Evolutionary conservation across 1,284 basidiomycete genomes (phyloP), one percentile per base, ranked within the genome.

Genomic region (Heliocybe sulcata): DNA sequence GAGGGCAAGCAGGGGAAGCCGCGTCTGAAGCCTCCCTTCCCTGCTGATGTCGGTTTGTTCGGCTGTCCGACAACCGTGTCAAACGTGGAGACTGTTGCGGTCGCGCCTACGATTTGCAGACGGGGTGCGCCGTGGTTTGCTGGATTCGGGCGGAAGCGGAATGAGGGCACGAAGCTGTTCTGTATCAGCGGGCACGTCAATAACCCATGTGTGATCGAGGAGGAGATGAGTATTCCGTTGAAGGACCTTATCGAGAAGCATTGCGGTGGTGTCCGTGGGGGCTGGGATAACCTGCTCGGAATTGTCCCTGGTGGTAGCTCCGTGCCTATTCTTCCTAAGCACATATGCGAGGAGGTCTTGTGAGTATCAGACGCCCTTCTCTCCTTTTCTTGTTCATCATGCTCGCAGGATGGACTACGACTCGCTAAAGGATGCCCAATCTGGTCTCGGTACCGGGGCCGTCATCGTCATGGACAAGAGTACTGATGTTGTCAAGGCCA

Each of bases 1-100:
- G 97, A 99, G 75, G 89, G 96, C 42, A 99, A 98, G 74, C 96
- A 98, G 74, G 96, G 96, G 47, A 98, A 98, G 72, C 96, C 96
- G 2, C 83, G 96, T 61, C 79, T 99, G 64, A 99, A 99, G 80
- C 96, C 96, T n/a, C 97, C 96, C 47, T 99, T 98, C 86, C 96
- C 96, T 14, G 96, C 96, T 58, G 95, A 98, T 63, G 95, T 98
- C 51, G 95, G 95, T 57, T 77, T 98, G 45, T 99, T 98, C 66
- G 95, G 95, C 9, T 98, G 94, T 72, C 95, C 95, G 0, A 92
- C 93, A 1, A 98, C 97, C 9, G 96, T 99, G 50, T 95, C 96
- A 54, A 98, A 99, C 67, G 95, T 99, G 57, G 97, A 98, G 78
- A 99, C 96, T 4, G 93, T 99, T 57, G 89, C 96, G 31, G 96